A percentile compares a stretch with the other conserved stretches of the same genome.
Conservation (phyloP, 202 grass and related monocot species). For the Dendrocalamus latiflorus region DNA sequence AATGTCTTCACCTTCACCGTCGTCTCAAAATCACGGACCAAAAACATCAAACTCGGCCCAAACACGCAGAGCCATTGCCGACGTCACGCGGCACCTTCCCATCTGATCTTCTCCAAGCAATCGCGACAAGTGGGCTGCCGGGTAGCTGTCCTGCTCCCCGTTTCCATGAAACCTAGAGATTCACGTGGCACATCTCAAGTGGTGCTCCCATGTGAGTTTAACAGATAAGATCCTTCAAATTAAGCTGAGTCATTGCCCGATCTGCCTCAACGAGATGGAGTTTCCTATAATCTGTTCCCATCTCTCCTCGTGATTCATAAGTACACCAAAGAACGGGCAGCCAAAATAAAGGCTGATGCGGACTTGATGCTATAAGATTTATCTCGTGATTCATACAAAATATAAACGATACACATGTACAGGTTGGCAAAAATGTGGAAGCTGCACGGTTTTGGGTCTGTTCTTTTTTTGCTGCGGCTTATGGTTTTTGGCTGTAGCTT, state of each 20-base stretch:
- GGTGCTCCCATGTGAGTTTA: not conserved
- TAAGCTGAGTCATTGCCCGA: not conserved
- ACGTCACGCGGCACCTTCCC: slow-evolving; percentile 1
- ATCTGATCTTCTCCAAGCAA: not conserved
- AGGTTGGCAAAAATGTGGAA: not conserved
- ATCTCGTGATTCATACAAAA: slow-evolving; percentile 13
- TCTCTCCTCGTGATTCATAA: slow-evolving; percentile 18
- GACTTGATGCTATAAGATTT: not conserved
- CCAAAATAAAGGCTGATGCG: not conserved
- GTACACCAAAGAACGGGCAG: too few species aligned
- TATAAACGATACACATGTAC: not conserved
- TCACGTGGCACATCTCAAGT: not conserved
- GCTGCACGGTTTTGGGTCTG: too few species aligned
- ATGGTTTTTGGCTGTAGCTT: too few species aligned
- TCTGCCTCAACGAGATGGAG: not conserved
- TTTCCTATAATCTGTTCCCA: not conserved
- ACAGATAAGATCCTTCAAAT: not conserved
- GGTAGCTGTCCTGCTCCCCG: slow-evolving; percentile 34
- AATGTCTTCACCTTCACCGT: too few species aligned
- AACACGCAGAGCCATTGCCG: too few species aligned
- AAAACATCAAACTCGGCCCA: too few species aligned
- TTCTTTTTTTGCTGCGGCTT: too few species aligned
- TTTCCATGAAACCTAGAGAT: not conserved
- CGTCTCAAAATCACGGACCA: too few species aligned
- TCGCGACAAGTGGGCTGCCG: not conserved